Conservation (phyloP, 345 rosid genomes). For the Hirschfeldia incana region DNA sequence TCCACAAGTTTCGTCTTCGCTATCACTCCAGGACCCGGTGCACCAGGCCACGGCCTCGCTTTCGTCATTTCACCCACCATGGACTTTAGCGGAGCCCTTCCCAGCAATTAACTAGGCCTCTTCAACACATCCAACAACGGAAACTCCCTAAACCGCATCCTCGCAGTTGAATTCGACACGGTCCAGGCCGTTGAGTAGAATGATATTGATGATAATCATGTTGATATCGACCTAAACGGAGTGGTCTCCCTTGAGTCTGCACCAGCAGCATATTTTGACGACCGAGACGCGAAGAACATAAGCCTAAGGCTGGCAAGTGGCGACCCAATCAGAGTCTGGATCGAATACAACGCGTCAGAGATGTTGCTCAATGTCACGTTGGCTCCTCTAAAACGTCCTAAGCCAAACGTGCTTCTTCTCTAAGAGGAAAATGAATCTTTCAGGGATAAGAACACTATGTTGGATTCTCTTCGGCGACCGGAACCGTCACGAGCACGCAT, state of each 20-base stretch:
- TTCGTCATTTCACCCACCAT: slow-evolving; percentile 42
- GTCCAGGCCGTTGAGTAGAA: slow-evolving; percentile 43
- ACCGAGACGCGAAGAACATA: slow-evolving; percentile 22
- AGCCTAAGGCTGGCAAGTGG: slow-evolving; percentile 47
- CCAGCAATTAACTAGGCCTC: slow-evolving; percentile 47
- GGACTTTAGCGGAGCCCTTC: slow-evolving; percentile 25
- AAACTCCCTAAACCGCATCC: slow-evolving; percentile 43
- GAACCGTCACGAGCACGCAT: slow-evolving; percentile 43
- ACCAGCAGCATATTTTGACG: slow-evolving; percentile 45
- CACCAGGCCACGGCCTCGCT: slow-evolving; percentile 51
- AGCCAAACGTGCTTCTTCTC: slow-evolving; percentile 54
- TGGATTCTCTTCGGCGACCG: slow-evolving; percentile 59
- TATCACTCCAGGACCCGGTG: slow-evolving; percentile 26
- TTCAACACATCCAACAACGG: slow-evolving; percentile 48
- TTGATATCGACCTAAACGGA: slow-evolving; percentile 56
- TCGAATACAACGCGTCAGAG: slow-evolving; percentile 52
- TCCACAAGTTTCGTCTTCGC: slow-evolving; percentile 50
- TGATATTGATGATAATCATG: slow-evolving; percentile 56
- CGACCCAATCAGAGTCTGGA: slow-evolving; percentile 52
- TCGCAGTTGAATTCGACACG: slow-evolving; percentile 63
- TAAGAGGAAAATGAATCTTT: slow-evolving; percentile 47
- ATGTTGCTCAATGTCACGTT: slow-evolving; percentile 49
- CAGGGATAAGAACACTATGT: slow-evolving; percentile 43
- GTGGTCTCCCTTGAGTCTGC: slow-evolving; percentile 41
- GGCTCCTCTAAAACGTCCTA: slow-evolving; percentile 39